These are phyloP conservation scores for Gossypium davidsonii DNA, from an alignment of 441 rosid genomes.

Conservation along the genomic window DNA sequence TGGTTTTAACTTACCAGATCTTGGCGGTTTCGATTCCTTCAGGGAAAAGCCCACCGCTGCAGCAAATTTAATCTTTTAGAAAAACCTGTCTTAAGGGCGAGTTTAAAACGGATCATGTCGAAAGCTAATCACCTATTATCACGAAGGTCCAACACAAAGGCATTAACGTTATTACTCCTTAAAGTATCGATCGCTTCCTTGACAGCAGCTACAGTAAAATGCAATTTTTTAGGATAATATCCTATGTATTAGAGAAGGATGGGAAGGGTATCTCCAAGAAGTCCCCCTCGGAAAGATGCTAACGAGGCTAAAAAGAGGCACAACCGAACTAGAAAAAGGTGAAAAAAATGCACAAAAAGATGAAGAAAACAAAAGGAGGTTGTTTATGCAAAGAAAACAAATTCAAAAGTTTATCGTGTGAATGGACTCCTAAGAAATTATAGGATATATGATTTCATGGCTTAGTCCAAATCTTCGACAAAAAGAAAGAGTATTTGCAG, in stretches of 20 bases:
- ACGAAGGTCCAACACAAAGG: slow-evolving; percentile 92
- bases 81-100: slow-evolving; percentile 23
- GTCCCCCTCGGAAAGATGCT: background rate
- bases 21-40: slow-evolving; percentile 96
- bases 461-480: background rate
- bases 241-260: background rate
- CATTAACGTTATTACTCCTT: slow-evolving; percentile 54
- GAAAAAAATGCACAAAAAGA: background rate
- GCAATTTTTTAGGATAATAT: slow-evolving; percentile 6
- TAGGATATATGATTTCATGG: background rate
- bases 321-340: background rate
- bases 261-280: background rate
- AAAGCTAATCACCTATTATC: slow-evolving; percentile 78
- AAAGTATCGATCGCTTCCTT: slow-evolving; percentile 71
- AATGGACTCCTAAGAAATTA: background rate
- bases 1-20: slow-evolving; percentile 58
- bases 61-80: slow-evolving; percentile 41
- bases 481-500: slow-evolving; percentile 2
- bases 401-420: background rate
- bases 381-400: background rate
- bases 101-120: slow-evolving; percentile 14
- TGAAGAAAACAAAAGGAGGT: background rate
- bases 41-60: slow-evolving; percentile 94
- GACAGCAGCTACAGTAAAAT: slow-evolving; percentile 57
- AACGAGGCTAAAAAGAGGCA: background rate